Evolutionary conservation across 208 protist species (phyloP).

Genomic region (Leishmania major): DNA sequence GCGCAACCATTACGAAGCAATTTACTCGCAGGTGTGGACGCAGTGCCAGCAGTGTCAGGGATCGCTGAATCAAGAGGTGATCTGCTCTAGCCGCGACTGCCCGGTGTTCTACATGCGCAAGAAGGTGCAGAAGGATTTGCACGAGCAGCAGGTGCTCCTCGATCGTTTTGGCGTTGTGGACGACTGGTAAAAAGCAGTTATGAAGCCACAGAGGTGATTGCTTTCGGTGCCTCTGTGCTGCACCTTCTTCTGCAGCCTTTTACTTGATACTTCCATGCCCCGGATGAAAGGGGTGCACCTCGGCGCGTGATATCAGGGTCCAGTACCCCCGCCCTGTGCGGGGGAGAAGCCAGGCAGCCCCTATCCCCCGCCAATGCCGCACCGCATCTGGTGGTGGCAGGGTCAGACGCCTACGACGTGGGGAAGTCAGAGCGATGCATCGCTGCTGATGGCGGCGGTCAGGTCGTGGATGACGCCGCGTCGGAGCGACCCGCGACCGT

Average conservation of each 20-base stretch:
- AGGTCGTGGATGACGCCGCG: no score
- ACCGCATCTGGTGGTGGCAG: not conserved
- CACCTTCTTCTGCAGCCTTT: not conserved
- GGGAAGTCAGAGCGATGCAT: not conserved
- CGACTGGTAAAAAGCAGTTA: slow-evolving; percentile 78
- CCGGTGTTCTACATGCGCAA: slow-evolving; percentile 99
- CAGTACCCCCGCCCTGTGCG: not conserved
- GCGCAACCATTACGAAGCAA: slow-evolving; percentile 94
- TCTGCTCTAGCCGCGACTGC: slow-evolving; percentile 97
- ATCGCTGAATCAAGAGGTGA: slow-evolving; percentile 97
- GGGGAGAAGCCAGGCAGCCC: not conserved
- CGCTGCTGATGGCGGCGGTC: not conserved
- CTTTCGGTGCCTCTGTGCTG: not conserved
- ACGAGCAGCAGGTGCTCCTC: slow-evolving; percentile 92
- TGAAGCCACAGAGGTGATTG: not conserved
- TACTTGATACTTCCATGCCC: not conserved
- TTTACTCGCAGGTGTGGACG: slow-evolving; percentile 98
- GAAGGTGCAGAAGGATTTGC: slow-evolving; percentile 99
- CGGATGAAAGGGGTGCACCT: not conserved
- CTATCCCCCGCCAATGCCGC: not conserved
- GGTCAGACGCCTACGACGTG: not conserved
- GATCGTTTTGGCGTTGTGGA: slow-evolving; percentile 95
- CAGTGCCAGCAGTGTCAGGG: slow-evolving; percentile 99
- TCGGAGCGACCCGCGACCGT: no score
- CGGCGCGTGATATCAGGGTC: not conserved